Evolutionary conservation across 352 stramenopile genomes (phyloP).

Genomic region (Peronospora farinosa): DNA sequence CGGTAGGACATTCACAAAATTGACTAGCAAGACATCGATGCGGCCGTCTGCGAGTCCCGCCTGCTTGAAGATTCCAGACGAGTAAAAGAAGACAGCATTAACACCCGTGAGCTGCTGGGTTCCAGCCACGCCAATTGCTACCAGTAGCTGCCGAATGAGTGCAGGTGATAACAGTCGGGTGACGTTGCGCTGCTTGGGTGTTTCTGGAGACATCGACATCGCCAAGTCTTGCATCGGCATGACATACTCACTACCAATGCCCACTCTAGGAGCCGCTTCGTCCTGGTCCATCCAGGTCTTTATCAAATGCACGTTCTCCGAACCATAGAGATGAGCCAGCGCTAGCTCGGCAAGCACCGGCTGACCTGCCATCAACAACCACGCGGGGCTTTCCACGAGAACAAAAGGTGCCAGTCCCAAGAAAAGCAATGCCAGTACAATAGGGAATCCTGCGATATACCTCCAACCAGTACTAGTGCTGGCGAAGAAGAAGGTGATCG

Average conservation of each 20-base stretch:
- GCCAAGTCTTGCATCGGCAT: constrained; percentile 20
- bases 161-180: constrained; percentile 14
- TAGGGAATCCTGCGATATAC: constrained; percentile 41
- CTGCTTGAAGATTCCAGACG: constrained; percentile 49
- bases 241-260: constrained; percentile 20
- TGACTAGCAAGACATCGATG: constrained; percentile 48
- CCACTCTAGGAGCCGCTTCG: constrained; percentile 17
- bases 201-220: constrained; percentile 22
- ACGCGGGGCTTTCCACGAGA: constrained; percentile 46
- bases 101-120: constrained; percentile 57
- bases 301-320: constrained; percentile 25
- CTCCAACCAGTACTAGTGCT: constrained; percentile 45
- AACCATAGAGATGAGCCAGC: constrained; percentile 28
- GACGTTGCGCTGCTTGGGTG: constrained; percentile 22
- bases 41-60: constrained; percentile 50
- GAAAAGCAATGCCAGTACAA: constrained; percentile 33
- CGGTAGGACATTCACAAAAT: constrained; percentile 49
- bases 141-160: constrained; percentile 36
- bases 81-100: constrained; percentile 74
- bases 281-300: constrained; percentile 37
- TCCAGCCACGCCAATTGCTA: constrained; percentile 37
- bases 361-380: constrained; percentile 31
- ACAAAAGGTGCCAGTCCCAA: constrained; percentile 32
- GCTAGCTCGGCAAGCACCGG: constrained; percentile 22
- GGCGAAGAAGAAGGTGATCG: constrained; percentile 46